Evolutionary conservation across 352 stramenopile genomes (phyloP).

Genomic region (Phytophthora aleatoria): DNA sequence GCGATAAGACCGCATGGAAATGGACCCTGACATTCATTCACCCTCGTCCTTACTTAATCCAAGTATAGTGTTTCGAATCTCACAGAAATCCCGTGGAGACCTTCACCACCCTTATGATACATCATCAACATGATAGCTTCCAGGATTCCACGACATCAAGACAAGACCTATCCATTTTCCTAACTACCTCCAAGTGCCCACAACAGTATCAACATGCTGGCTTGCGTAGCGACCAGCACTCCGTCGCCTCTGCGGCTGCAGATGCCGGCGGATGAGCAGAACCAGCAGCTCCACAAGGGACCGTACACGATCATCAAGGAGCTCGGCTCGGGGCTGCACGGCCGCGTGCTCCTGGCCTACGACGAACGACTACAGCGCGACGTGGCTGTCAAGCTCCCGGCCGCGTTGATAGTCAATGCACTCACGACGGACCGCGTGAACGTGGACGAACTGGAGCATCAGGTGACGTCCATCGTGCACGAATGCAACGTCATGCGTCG

Average conservation of each 20-base stretch:
- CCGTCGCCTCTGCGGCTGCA: constrained; percentile 6
- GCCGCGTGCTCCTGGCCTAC: constrained; percentile 62
- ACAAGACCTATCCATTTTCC: constrained; percentile 15
- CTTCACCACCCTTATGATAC: constrained; percentile 33
- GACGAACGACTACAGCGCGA: constrained; percentile 48
- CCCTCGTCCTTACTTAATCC: constrained; percentile 13
- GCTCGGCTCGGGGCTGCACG: constrained; percentile 67
- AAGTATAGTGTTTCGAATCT: constrained; percentile 27
- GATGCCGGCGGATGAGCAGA: not conserved
- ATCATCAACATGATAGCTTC: constrained; percentile 20
- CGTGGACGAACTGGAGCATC: constrained; percentile 52
- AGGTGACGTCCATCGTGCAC: constrained; percentile 66
- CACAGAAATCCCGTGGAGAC: constrained; percentile 20
- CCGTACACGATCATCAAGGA: constrained; percentile 61
- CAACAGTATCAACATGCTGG: constrained; percentile 27
- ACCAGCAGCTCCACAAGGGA: constrained; percentile 25
- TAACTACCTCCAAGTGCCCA: constrained; percentile 11
- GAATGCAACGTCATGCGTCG: constrained; percentile 63
- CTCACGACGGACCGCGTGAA: constrained; percentile 29
- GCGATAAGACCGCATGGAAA: constrained; percentile 31
- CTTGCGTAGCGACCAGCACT: constrained; percentile 23
- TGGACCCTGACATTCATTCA: constrained; percentile 17
- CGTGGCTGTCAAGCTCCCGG: constrained; percentile 82
- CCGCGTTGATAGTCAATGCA: constrained; percentile 38
- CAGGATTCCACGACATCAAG: constrained; percentile 3